Conservation (phyloP, 2,329 filamentous ascomycete genomes). For the Fusarium duplospermum region DNA sequence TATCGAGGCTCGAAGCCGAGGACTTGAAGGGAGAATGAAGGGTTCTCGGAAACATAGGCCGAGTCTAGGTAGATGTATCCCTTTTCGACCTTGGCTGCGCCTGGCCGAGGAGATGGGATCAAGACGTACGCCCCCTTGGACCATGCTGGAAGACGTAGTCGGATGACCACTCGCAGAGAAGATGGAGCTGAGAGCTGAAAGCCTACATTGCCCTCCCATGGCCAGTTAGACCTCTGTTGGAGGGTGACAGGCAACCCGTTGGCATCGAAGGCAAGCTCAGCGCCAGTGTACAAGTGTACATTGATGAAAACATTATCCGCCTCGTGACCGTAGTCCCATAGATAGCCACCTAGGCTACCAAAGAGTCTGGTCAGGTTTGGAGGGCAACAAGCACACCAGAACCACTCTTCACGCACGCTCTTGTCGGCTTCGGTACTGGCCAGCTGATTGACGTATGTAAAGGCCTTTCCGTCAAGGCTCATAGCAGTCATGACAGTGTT, state of each 20-base stretch:
- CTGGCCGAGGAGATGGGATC: constrained; percentile 45
- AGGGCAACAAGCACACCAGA: constrained; percentile 69
- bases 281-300: constrained; percentile 66
- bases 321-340: constrained; percentile 58
- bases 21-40: constrained; percentile 50
- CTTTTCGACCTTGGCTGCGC: constrained; percentile 46
- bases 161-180: constrained; percentile 50
- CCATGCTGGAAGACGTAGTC: constrained; percentile 66
- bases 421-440: constrained; percentile 63
- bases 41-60: constrained; percentile 53
- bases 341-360: constrained; percentile 66
- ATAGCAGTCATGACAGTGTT: constrained; percentile 70
- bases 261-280: constrained; percentile 56
- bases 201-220: constrained; percentile 64
- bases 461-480: constrained; percentile 65
- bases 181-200: constrained; percentile 54
- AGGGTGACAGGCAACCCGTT: constrained; percentile 53
- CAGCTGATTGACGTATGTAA: constrained; percentile 72
- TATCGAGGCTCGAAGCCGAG: constrained; percentile 60
- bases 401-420: constrained; percentile 66
- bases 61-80: constrained; percentile 63
- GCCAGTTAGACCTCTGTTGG: constrained; percentile 60
- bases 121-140: constrained; percentile 50
- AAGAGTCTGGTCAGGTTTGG: constrained; percentile 68
- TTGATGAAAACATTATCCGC: constrained; percentile 54